Base-by-base conservation (phyloP, 1,139 yeast genomes). In the Magnusiomyces suaveolens region DNA sequence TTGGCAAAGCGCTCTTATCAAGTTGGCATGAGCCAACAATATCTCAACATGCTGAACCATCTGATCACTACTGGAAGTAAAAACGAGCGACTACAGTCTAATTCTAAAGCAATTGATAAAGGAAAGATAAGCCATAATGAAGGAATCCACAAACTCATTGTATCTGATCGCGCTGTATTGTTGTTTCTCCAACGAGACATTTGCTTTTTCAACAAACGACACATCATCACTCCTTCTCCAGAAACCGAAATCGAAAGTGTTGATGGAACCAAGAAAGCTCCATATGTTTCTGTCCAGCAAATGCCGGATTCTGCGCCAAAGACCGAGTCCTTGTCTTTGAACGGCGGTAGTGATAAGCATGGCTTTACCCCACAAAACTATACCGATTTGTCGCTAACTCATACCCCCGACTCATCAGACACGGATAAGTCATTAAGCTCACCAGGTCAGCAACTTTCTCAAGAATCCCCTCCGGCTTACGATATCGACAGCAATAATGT, bases 121-220 rank as follows among this genome's bases (percentile, higher is more conserved):
- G 18, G 16, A 6, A 36, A 36, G 4, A 3, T n/a, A 10, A 14
- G 18, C 3, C 18, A 10, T 18, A 16, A 36, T 10, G 41, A 10
- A 8, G 18, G 41, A 18, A 6, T 6, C 23, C 12, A 18, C 3
- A 41, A 41, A 21, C 25, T 18, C 25, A 21, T 41, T 4, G 50
- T 47, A 21, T 51, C 55, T 26, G 53, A 52, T 6, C 26, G 54
- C 33, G 47, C 51, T 6, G 29, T 53, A 1, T 14, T 29, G 29
- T 14, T 33, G 1, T 50, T 56, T 47, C 51, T 56, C 8, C 26
- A 18, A 1, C 52, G 52, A 2, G 58, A 56, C 29, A 48, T 51
- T 41, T 56, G 58, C 25, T 56, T 56, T 24, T 56, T 56, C 24
- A 21, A 50, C 8, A 47, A 51, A 2, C n/a, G 48, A 36, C 53